Base-by-base conservation (phyloP, 1,139 yeast genomes). In the Geotrichum fermentans region DNA sequence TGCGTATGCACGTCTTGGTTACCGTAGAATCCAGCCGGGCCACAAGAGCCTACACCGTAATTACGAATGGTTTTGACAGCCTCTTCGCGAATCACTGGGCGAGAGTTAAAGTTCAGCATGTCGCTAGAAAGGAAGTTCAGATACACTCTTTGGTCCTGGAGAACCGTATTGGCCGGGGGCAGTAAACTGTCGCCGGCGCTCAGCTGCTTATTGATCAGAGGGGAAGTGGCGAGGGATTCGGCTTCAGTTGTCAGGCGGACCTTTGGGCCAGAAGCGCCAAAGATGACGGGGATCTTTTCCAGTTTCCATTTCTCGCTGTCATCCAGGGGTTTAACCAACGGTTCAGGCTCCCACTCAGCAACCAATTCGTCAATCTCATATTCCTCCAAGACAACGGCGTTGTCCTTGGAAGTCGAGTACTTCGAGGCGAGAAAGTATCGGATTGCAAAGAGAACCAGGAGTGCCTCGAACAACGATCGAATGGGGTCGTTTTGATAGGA, bases 41-140 rank as follows among this genome's bases (percentile, higher is more conserved):
- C 97, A 73, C 99, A 92, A 1, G 97, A 94, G 55, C 99, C 98
- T 45, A 92, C 97, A 62, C 99, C 99, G 51, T 85, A 80, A 50
- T 74, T 73, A 42, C 73, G 72, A 54, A 92, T 81, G 28, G 80
- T 75, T 26, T 71, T 65, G 51, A 77, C 73, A 4, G 92, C 89
- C 16, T 73, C 77, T n/a, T 72, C 66, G 52, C 72, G 72, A 35
- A 89, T 72, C 16, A 56, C 64, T 16, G 69, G 67, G 58, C 76
- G 70, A 40, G 78, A 75, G 59, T 88, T 73, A 61, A 89, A 73
- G 62, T 88, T 86, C 55, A 76, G 68, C 13, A 83, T 80, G 50
- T 70, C 70, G 1, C 63, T 55, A 21, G 69, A 59, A 14, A 70
- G 59, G 37, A 71, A 56, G 56, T 72, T 71, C 45, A 68, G 50